Evolutionary conservation across 495 filamentous ascomycete species (phyloP).

Genomic region (Beverwykella pulmonaria): DNA sequence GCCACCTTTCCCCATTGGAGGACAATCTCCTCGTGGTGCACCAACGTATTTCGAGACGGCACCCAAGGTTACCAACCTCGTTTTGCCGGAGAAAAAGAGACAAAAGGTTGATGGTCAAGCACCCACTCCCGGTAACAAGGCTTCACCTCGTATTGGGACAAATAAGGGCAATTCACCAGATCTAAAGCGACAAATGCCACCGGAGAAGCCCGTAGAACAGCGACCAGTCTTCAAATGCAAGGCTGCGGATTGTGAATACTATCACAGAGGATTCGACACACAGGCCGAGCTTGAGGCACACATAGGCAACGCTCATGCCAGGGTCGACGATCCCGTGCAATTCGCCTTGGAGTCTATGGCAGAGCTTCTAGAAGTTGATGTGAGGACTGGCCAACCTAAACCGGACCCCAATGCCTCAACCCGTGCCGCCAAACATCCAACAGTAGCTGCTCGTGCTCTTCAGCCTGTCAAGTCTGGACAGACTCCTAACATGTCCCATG

Average conservation of each 20-base stretch:
- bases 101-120: slow-evolving; percentile 47
- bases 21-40: slow-evolving; percentile 70
- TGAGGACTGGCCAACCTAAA: slow-evolving; percentile 39
- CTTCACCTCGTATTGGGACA: slow-evolving; percentile 52
- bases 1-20: slow-evolving; percentile 65
- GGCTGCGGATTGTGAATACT: slow-evolving; percentile 52
- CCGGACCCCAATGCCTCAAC: slow-evolving; percentile 12
- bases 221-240: slow-evolving; percentile 52
- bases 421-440: slow-evolving; percentile 18
- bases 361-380: slow-evolving; percentile 54
- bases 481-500: slow-evolving; percentile 36
- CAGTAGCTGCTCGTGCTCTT: slow-evolving; percentile 9
- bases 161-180: slow-evolving; percentile 52
- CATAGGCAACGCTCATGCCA: slow-evolving; percentile 57
- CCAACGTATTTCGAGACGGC: slow-evolving; percentile 58
- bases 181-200: slow-evolving; percentile 46
- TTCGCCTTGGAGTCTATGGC: slow-evolving; percentile 53
- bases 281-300: slow-evolving; percentile 58
- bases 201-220: slow-evolving; percentile 22
- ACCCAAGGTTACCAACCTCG: slow-evolving; percentile 55
- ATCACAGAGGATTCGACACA: slow-evolving; percentile 54
- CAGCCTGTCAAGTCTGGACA: slow-evolving; percentile 35
- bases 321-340: slow-evolving; percentile 55
- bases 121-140: slow-evolving; percentile 41
- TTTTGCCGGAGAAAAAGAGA: slow-evolving; percentile 60